Evolutionary conservation across 768 basidiomycete species (phyloP).

Genomic region (Lactarius sanguifluus): DNA sequence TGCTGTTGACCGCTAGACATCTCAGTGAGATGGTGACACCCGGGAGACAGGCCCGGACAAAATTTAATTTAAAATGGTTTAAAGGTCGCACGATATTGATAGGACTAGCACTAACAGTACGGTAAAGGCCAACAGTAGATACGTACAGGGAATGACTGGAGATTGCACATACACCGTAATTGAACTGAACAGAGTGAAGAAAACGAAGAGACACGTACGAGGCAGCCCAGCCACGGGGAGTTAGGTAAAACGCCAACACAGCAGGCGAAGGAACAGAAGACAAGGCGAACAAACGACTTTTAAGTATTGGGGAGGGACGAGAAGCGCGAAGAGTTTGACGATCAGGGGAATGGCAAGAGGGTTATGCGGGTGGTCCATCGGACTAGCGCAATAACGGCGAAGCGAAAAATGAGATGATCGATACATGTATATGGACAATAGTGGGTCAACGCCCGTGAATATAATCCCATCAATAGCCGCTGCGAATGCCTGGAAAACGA

Average conservation of each 20-base stretch:
- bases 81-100: slow-evolving; percentile 28
- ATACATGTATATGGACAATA: slow-evolving; percentile 32
- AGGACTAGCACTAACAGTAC: slow-evolving; percentile 30
- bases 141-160: slow-evolving; percentile 29
- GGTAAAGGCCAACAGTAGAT: slow-evolving; percentile 29
- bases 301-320: slow-evolving; percentile 19
- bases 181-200: slow-evolving; percentile 18
- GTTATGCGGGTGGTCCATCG: slow-evolving; percentile 20
- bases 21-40: neutral
- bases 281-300: slow-evolving; percentile 17
- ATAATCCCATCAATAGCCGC: slow-evolving; percentile 28
- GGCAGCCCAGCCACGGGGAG: slow-evolving; percentile 17
- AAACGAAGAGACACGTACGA: slow-evolving; percentile 19
- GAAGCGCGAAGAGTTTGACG: slow-evolving; percentile 19
- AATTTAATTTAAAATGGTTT: slow-evolving; percentile 24
- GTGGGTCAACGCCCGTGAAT: slow-evolving; percentile 30
- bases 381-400: slow-evolving; percentile 25
- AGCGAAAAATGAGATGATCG: slow-evolving; percentile 26
- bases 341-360: slow-evolving; percentile 19
- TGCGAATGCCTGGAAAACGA: slow-evolving; percentile 20
- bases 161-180: slow-evolving; percentile 26
- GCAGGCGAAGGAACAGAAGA: slow-evolving; percentile 13
- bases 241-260: slow-evolving; percentile 13
- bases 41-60: neutral
- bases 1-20: neutral